Conservation (phyloP, 129 eudicot species). For the Flaveria trinervia region DNA sequence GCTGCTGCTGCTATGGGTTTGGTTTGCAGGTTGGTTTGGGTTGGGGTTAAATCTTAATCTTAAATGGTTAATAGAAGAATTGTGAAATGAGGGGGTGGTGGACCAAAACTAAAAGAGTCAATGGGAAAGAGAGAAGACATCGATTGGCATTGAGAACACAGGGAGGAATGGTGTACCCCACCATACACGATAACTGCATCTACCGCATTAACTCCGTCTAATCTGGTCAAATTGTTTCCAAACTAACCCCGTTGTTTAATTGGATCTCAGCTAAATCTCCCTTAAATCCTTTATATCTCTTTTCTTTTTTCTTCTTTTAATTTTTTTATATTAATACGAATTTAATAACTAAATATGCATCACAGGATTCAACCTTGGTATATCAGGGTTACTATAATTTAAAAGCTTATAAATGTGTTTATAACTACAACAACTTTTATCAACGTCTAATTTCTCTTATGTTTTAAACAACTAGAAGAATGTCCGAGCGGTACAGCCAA, state of each 20-base stretch:
- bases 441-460: too few relatives aligned
- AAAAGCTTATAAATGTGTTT: too few relatives aligned
- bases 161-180: constrained; percentile 35
- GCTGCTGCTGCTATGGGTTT: too few relatives aligned
- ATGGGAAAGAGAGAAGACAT: constrained; percentile 13
- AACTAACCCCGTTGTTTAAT: neutral
- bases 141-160: constrained; percentile 15
- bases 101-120: constrained; percentile 24
- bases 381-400: too few relatives aligned
- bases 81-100: constrained; percentile 19
- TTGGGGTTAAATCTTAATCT: too few relatives aligned
- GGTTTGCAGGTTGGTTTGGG: neutral
- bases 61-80: neutral
- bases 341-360: too few relatives aligned
- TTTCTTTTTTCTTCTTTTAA: too few relatives aligned
- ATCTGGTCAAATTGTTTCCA: constrained; percentile 14
- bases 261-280: constrained; percentile 4
- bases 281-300: neutral
- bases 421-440: too few relatives aligned
- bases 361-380: too few relatives aligned
- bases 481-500: accelerated
- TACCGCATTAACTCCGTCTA: constrained; percentile 20
- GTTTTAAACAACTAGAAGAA: too few relatives aligned
- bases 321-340: too few relatives aligned
- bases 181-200: constrained; percentile 26